Base-by-base conservation (phyloP, 495 filamentous ascomycete species). In the Delitschia confertaspora region DNA sequence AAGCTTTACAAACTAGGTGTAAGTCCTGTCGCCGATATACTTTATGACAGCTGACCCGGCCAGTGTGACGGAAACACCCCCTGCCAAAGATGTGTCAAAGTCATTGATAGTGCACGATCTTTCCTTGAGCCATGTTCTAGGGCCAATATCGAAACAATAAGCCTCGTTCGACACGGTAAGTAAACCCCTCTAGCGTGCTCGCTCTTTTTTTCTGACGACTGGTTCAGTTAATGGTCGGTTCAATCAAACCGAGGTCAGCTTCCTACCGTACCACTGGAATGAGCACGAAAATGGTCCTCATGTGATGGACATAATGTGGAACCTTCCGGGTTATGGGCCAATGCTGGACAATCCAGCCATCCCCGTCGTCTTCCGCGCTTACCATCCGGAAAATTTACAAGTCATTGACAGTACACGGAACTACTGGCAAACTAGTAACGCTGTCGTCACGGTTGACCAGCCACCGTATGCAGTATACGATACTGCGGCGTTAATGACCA, bases 381-480 rank as follows among this genome's bases (percentile, higher is more conserved):
- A 54, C 36, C 22, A 23, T 9, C 42, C 45, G 9, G 33, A 47
- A 7, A 5, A 32, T 6, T n/a, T 24, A 39, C 14, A 33, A 9
- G 23, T 29, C 11, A 7, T 27, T 10, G 33, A 58, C 16, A 47
- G 29, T 11, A 54, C 43, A 4, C 33, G 21, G 21, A 45, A 25
- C 13, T 18, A 17, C 4, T 58, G 55, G 55, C 37, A 29, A 31
- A 47, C 35, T 18, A 30, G 4, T 10, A 25, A 32, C 9, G 6
- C 42, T 10, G 22, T 43, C 10, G 20, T 38, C 9, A 38, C 36
- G 17, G 24, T 47, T 1, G 20, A 34, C 8, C 42, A 51, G 14
- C 47, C 51, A 9, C 42, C 55, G 1, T 58, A 50, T 38, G 55
- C 55, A 4, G 23, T 54, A 8, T 44, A 51, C 20, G 50, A 58